These are phyloP conservation scores for Physaria fendleri DNA, from an alignment of 345 rosid species.

Conservation along the genomic window DNA sequence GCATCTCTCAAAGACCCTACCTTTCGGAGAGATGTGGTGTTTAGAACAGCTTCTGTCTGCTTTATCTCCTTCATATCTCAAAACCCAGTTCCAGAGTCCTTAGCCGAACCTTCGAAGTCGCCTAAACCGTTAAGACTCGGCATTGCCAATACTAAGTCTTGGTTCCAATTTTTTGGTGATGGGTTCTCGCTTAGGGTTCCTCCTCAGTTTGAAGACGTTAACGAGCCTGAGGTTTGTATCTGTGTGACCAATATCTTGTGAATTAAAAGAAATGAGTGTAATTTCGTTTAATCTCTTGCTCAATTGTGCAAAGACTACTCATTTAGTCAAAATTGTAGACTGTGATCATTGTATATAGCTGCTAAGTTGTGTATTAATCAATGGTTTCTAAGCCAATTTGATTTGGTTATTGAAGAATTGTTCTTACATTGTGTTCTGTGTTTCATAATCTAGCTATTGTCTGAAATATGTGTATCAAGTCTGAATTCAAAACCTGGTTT, in stretches of 20 bases:
- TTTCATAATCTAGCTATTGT: neutral
- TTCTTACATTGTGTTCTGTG: neutral
- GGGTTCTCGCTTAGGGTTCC: slow-evolving; percentile 87
- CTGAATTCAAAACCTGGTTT: too few relatives aligned
- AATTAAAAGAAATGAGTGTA: neutral
- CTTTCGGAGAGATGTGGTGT: slow-evolving; percentile 48
- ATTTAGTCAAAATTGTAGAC: neutral
- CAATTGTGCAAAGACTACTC: neutral
- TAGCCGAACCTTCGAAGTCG: slow-evolving; percentile 50
- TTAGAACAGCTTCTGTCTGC: slow-evolving; percentile 41
- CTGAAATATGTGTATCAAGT: too few relatives aligned
- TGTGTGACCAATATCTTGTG: neutral
- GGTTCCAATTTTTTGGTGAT: slow-evolving; percentile 82
- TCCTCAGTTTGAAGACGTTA: slow-evolving; percentile 76
- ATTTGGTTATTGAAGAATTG: neutral
- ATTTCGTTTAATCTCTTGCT: neutral
- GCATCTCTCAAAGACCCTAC: too few relatives aligned
- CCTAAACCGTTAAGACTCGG: slow-evolving; percentile 41
- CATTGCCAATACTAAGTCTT: slow-evolving; percentile 69
- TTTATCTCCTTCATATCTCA: slow-evolving; percentile 34
- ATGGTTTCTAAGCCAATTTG: neutral
- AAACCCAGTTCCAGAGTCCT: slow-evolving; percentile 40
- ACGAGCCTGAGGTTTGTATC: slow-evolving; percentile 70
- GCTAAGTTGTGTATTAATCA: neutral
- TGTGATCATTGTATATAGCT: neutral